Evolutionary conservation across 1,284 basidiomycete genomes (phyloP).

Genomic region (Austroboletus niveus): DNA sequence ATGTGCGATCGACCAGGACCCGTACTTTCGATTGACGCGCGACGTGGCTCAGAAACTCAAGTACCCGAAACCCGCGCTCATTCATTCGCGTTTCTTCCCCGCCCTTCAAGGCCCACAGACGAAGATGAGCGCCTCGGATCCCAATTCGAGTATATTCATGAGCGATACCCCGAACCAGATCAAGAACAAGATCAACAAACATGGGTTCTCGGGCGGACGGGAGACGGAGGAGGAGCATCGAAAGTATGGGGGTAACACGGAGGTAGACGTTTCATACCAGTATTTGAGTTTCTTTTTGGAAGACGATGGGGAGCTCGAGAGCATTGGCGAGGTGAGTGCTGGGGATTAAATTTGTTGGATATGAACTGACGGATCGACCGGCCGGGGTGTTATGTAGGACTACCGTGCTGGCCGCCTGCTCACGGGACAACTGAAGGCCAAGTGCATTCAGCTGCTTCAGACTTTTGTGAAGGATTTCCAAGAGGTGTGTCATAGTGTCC

Average conservation of each 20-base stretch:
- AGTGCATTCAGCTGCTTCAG: slow-evolving; percentile 85
- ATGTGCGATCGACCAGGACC: slow-evolving; percentile 97
- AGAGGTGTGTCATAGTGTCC: slow-evolving; percentile 52
- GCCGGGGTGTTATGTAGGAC: slow-evolving; percentile 50
- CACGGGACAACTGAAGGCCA: slow-evolving; percentile 91
- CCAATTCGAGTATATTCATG: slow-evolving; percentile 94
- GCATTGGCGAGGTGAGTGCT: slow-evolving; percentile 68
- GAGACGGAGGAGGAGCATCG: slow-evolving; percentile 96
- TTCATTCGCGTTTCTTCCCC: slow-evolving; percentile 98
- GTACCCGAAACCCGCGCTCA: slow-evolving; percentile 91
- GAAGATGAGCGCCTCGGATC: slow-evolving; percentile 97
- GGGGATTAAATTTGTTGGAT: background rate
- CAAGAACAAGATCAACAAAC: slow-evolving; percentile 97
- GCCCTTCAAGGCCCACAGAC: slow-evolving; percentile 97
- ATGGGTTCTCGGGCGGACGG: slow-evolving; percentile 87
- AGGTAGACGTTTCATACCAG: slow-evolving; percentile 96
- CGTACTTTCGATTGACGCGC: slow-evolving; percentile 96
- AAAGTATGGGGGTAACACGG: slow-evolving; percentile 85
- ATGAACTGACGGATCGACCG: background rate
- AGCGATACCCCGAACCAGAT: slow-evolving; percentile 91
- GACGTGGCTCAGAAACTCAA: slow-evolving; percentile 94
- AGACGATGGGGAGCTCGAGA: slow-evolving; percentile 84
- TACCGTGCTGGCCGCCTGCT: slow-evolving; percentile 88
- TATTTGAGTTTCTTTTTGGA: slow-evolving; percentile 98
- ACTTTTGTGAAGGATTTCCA: slow-evolving; percentile 88